Percentiles rank a stretch among this genome's conserved stretches.
These are phyloP conservation scores for Rhizophagus clarus DNA, from an alignment of 192 early-diverging fungal species.

Conservation along the genomic window DNA sequence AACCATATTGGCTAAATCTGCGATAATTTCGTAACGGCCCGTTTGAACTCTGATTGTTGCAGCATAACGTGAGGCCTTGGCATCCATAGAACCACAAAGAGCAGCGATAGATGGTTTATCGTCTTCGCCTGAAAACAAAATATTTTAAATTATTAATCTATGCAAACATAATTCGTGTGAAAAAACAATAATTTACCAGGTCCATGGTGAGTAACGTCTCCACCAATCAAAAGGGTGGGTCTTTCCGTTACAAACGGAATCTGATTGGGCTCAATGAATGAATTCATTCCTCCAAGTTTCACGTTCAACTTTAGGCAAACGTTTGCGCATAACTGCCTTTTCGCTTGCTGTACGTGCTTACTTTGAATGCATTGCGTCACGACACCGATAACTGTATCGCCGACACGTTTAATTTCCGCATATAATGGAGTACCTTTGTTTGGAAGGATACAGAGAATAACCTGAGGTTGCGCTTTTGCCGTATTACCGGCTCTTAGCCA, in stretches of 20 bases:
- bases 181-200: constrained; percentile 50
- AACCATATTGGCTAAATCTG: constrained; percentile 66
- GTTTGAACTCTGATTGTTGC: constrained; percentile 68
- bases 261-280: constrained; percentile 54
- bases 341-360: constrained; percentile 71
- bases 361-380: constrained; percentile 91
- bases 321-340: constrained; percentile 90
- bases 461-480: constrained; percentile 68
- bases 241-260: constrained; percentile 66
- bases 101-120: constrained; percentile 74
- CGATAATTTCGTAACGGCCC: constrained; percentile 73
- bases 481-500: constrained; percentile 19
- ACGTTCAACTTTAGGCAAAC: constrained; percentile 73
- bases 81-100: constrained; percentile 69
- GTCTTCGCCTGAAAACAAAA: constrained; percentile 34
- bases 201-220: constrained; percentile 84
- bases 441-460: constrained; percentile 79
- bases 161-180: constrained; percentile 26
- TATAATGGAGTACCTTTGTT: constrained; percentile 62
- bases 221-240: constrained; percentile 84
- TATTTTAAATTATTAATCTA: constrained; percentile 16
- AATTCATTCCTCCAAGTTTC: constrained; percentile 69
- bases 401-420: constrained; percentile 85
- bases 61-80: constrained; percentile 62
- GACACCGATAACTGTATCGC: constrained; percentile 85